Evolutionary conservation across 768 basidiomycete genomes (phyloP), one percentile per base, ranked within the genome.

Genomic region (Trametes cingulata): DNA sequence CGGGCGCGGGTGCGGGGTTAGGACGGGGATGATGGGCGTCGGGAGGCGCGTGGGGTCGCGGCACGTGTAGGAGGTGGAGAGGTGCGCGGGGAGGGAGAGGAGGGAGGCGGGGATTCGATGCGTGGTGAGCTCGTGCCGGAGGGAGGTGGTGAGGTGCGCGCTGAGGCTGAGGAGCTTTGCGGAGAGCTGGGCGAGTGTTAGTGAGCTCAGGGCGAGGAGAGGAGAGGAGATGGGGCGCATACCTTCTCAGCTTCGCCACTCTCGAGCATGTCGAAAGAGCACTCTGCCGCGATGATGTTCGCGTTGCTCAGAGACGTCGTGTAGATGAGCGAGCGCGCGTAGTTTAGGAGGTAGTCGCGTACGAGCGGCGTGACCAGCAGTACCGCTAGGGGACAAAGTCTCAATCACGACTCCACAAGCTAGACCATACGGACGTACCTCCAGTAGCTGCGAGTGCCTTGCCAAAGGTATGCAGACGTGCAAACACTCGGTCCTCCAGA

Each of bases 301-400:
- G 87, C 82, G 65, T 85, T 84, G 61, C 87, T 86, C 59, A 93
- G 80, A 0, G 92, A 84, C 0, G 96, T 98, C 2, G 94, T 97
- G 75, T 94, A 98, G 51, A 98, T 91, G 50, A 98, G 78, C 2
- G 93, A 83, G 25, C 95, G 82, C 0, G 94, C 94, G 73, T 95
- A 98, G 71, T 98, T 98, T 64, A 97, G 74, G 20, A 98, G 77
- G 73, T 94, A 97, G 63, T 90, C 84, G 12, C 88, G 86, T 45
- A 96, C 80, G 10, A 91, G 76, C 1, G 81, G 78, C 15, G 78
- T 87, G 15, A 87, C 87, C 37, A 97, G 75, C 6, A 97, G 72
- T 6, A 92, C 91, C 45, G 95, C 95, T 88, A 19, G 0, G n/a
- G 9, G 1, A 6, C 15, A 6, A 10, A 36, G 7, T 9, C 24